phyloP scores from a whole-genome alignment of 2,329 filamentous ascomycete genomes.

The Pseudogymnoascus sp. region DNA sequence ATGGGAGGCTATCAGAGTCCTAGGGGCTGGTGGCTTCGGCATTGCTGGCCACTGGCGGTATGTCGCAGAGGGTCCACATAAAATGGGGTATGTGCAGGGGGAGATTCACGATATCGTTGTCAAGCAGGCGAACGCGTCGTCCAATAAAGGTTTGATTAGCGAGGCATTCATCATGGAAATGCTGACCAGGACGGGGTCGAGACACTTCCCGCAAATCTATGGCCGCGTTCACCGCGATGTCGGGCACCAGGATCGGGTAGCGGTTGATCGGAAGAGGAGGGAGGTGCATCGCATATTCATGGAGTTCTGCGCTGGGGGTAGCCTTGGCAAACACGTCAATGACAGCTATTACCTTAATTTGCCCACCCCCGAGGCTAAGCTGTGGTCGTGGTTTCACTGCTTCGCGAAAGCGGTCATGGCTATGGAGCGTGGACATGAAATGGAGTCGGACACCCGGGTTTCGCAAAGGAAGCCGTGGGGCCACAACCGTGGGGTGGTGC shows the following conservation, averaged over 20 bases:
- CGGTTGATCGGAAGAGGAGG: background rate
- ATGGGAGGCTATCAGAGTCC: background rate
- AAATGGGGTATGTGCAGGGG: background rate
- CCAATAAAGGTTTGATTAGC: background rate
- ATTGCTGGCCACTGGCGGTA: background rate
- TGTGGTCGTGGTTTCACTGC: background rate
- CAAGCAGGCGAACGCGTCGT: background rate
- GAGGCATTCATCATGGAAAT: background rate
- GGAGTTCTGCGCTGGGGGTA: constrained; percentile 14
- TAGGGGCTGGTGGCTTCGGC: background rate
- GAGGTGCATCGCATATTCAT: constrained; percentile 15
- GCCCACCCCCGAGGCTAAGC: background rate
- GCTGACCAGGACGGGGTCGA: background rate
- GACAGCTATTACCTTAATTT: background rate
- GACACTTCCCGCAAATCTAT: constrained; percentile 9
- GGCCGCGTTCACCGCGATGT: background rate
- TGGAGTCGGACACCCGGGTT: background rate
- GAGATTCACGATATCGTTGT: background rate
- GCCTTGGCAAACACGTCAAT: background rate
- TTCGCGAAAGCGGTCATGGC: background rate
- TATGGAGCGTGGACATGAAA: background rate
- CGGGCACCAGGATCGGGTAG: constrained; percentile 4
- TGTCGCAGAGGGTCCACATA: background rate
- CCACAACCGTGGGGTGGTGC: background rate
- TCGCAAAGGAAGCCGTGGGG: background rate